phyloP scores from a whole-genome alignment of 176 grass and related monocot genomes.

The Pharus latifolius region DNA sequence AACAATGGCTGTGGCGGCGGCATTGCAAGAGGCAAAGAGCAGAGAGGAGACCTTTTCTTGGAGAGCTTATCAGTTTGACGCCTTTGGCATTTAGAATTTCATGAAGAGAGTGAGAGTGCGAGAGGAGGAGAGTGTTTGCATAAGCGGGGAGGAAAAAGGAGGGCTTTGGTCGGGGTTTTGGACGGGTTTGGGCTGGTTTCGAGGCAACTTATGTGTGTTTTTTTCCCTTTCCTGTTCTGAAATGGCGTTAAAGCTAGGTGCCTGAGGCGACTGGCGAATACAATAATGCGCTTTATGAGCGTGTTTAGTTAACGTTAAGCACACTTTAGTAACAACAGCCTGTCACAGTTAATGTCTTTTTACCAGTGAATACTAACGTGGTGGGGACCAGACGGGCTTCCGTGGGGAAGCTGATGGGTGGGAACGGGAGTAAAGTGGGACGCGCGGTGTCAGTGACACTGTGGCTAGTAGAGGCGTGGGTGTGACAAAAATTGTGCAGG shows the following conservation, averaged over 20 bases:
- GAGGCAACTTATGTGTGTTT: conserved; percentile 31
- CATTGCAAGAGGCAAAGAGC: background rate
- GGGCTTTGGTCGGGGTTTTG: conserved; percentile 44
- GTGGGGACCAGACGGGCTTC: background rate
- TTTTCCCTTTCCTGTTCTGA: background rate
- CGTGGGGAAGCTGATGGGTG: background rate
- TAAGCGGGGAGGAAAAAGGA: conserved; percentile 1
- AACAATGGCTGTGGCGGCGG: conserved; percentile 24
- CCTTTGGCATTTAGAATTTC: conserved; percentile 16
- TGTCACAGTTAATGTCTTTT: conserved; percentile 10
- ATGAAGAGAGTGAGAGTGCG: conserved; percentile 10
- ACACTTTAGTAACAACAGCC: conserved; percentile 23
- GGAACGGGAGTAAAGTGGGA: background rate
- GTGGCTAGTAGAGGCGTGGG: background rate
- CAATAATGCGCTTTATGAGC: background rate
- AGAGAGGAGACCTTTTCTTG: background rate
- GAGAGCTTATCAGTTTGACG: conserved; percentile 11
- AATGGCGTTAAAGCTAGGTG: background rate
- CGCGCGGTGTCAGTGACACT: background rate
- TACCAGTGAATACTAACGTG: background rate
- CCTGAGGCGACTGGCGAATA: background rate
- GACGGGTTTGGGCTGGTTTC: conserved; percentile 53
- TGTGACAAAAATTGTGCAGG: too few species aligned
- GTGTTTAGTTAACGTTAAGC: conserved; percentile 44
- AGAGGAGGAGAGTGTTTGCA: background rate